phyloP scores from a whole-genome alignment of 768 basidiomycete genomes.

The Gymnopilus dilepis region DNA sequence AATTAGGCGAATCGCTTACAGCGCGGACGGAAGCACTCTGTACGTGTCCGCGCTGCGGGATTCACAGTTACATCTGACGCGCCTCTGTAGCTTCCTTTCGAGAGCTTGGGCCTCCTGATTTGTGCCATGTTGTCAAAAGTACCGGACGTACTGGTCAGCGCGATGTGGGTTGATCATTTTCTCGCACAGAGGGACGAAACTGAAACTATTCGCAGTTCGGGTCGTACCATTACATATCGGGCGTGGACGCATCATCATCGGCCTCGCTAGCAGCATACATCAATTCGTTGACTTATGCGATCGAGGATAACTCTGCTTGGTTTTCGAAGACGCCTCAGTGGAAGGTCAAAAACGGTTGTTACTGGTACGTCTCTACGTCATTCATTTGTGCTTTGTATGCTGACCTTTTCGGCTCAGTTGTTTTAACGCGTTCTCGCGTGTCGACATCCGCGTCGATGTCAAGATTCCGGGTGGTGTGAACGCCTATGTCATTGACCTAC shows the following conservation, averaged over 20 bases:
- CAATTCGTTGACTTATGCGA: slow-evolving; percentile 95
- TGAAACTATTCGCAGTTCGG: slow-evolving; percentile 63
- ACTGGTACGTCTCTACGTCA: slow-evolving; percentile 63
- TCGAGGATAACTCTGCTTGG: slow-evolving; percentile 93
- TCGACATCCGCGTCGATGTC: slow-evolving; percentile 96
- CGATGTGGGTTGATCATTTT: slow-evolving; percentile 68
- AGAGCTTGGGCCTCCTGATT: slow-evolving; percentile 96
- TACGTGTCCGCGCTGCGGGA: slow-evolving; percentile 45
- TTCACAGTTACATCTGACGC: slow-evolving; percentile 23
- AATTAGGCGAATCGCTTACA: slow-evolving; percentile 87
- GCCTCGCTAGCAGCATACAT: slow-evolving; percentile 98
- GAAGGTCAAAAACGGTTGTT: slow-evolving; percentile 94
- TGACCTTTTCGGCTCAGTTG: slow-evolving; percentile 54
- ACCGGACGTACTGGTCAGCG: slow-evolving; percentile 83
- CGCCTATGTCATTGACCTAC: slow-evolving; percentile 91
- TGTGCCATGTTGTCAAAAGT: slow-evolving; percentile 95
- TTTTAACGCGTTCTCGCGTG: slow-evolving; percentile 97
- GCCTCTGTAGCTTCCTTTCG: slow-evolving; percentile 81
- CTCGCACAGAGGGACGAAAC: background rate
- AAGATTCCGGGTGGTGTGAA: slow-evolving; percentile 98
- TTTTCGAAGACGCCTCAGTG: slow-evolving; percentile 83
- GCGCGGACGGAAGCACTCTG: slow-evolving; percentile 92
- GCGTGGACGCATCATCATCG: slow-evolving; percentile 98
- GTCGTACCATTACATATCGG: slow-evolving; percentile 97
- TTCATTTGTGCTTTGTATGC: background rate